Percentiles rank a stretch among this genome's conserved stretches.
phyloP scores from a whole-genome alignment of 2,329 filamentous ascomycete genomes.

The Dissoconium aciculare region DNA sequence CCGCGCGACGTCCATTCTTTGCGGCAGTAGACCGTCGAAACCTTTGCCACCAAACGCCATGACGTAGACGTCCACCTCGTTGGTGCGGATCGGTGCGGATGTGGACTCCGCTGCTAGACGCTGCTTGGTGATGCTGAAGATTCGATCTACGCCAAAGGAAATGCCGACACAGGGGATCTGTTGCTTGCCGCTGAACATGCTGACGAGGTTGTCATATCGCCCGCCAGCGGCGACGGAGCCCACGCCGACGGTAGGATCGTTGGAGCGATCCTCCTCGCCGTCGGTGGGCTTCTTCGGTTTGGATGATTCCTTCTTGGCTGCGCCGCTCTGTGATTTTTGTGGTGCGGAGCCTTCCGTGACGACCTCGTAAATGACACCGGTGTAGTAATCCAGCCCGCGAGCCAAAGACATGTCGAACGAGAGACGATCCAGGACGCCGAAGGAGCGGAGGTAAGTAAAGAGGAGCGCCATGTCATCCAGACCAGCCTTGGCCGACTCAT shows the following conservation, averaged over 20 bases:
- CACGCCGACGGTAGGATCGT: constrained; percentile 68
- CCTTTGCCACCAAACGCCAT: constrained; percentile 89
- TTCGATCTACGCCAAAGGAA: constrained; percentile 89
- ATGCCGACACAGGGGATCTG: constrained; percentile 84
- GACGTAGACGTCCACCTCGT: constrained; percentile 78
- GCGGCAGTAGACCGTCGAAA: constrained; percentile 62
- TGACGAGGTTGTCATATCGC: constrained; percentile 82
- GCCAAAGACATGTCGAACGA: constrained; percentile 85
- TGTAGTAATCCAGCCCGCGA: constrained; percentile 85
- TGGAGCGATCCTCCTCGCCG: constrained; percentile 52
- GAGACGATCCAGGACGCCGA: constrained; percentile 55
- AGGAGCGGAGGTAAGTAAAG: constrained; percentile 67
- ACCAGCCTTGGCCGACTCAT: constrained; percentile 62
- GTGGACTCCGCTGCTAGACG: constrained; percentile 49
- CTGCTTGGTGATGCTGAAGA: constrained; percentile 82
- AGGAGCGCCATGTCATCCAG: constrained; percentile 67
- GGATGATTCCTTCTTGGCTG: constrained; percentile 23
- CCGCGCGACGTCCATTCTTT: constrained; percentile 68
- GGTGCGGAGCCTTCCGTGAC: constrained; percentile 66
- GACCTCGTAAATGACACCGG: constrained; percentile 79
- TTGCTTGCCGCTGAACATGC: constrained; percentile 66
- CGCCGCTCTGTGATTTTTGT: constrained; percentile 9
- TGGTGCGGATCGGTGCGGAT: constrained; percentile 42
- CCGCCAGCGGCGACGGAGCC: constrained; percentile 82
- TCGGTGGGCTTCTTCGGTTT: constrained; percentile 26